These are phyloP conservation scores for Kondoa malvinella DNA, from an alignment of 768 basidiomycete species.

Conservation along the genomic window DNA sequence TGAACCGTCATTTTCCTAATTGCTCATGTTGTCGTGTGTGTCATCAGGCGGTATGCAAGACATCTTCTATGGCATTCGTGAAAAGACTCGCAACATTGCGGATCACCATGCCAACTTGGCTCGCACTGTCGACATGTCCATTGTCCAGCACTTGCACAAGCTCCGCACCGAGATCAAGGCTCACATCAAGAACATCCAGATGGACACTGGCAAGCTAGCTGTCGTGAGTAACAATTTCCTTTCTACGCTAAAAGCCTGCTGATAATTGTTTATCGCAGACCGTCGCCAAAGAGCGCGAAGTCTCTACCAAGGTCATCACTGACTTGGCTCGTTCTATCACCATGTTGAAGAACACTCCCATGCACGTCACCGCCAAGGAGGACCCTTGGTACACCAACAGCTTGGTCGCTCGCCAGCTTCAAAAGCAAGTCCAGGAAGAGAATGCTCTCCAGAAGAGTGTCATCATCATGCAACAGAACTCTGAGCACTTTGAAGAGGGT, in stretches of 20 bases:
- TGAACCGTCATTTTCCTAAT: not conserved
- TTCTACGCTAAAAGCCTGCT: not conserved
- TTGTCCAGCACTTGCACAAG: slow-evolving; percentile 94
- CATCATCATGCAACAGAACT: slow-evolving; percentile 90
- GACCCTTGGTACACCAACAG: slow-evolving; percentile 59
- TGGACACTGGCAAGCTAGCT: slow-evolving; percentile 30
- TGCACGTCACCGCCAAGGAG: slow-evolving; percentile 56
- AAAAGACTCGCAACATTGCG: slow-evolving; percentile 80
- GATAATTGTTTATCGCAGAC: slow-evolving; percentile 38
- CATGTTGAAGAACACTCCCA: slow-evolving; percentile 87
- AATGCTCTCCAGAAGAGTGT: slow-evolving; percentile 94
- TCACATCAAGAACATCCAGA: slow-evolving; percentile 51
- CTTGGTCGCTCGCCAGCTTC: slow-evolving; percentile 58
- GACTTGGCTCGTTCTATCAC: slow-evolving; percentile 75
- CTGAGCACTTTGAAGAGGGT: slow-evolving; percentile 89
- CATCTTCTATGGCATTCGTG: slow-evolving; percentile 72
- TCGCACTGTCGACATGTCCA: slow-evolving; percentile 85
- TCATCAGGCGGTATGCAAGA: slow-evolving; percentile 51
- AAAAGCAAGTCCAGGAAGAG: slow-evolving; percentile 76
- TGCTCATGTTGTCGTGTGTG: not conserved
- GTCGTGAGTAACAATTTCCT: slow-evolving; percentile 13
- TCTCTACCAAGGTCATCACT: slow-evolving; percentile 65
- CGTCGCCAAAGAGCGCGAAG: slow-evolving; percentile 84
- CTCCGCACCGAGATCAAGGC: slow-evolving; percentile 90
- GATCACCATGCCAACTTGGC: slow-evolving; percentile 95